These are phyloP conservation scores for Tilletia caries DNA, from an alignment of 1,284 basidiomycete species.

Conservation along the genomic window DNA sequence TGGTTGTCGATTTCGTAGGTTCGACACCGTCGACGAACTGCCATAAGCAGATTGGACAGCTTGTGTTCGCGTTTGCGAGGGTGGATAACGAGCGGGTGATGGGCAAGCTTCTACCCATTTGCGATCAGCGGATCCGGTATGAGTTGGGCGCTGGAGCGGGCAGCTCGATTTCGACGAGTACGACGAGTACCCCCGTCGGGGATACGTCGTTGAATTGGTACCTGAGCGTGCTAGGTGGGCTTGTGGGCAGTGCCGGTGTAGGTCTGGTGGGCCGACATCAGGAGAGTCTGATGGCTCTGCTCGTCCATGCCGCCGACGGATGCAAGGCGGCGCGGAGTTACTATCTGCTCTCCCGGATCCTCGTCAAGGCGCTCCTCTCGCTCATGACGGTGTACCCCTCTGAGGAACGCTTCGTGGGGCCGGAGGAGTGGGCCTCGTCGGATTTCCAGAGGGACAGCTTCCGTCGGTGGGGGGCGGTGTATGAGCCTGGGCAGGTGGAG, in stretches of 20 bases:
- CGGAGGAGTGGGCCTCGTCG: constrained; percentile 74
- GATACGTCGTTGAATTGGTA: constrained; percentile 95
- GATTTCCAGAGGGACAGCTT: constrained; percentile 73
- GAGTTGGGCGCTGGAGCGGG: constrained; percentile 89
- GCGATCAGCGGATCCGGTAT: constrained; percentile 71
- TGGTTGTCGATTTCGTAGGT: constrained; percentile 75
- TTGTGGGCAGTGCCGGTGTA: constrained; percentile 33
- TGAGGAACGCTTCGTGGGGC: constrained; percentile 79
- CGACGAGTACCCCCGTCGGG: constrained; percentile 75
- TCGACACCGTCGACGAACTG: constrained; percentile 73
- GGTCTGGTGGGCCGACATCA: constrained; percentile 60
- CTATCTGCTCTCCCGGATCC: constrained; percentile 72
- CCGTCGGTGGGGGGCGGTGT: constrained; percentile 77
- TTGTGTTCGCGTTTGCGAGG: constrained; percentile 80
- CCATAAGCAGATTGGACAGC: constrained; percentile 81
- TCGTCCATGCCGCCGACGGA: constrained; percentile 67
- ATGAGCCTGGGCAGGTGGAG: constrained; percentile 72
- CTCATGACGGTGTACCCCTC: constrained; percentile 74
- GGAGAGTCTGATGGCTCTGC: constrained; percentile 66
- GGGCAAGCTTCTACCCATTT: constrained; percentile 74
- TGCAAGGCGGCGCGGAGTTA: constrained; percentile 88
- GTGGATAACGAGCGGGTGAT: constrained; percentile 74
- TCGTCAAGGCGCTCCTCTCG: constrained; percentile 74
- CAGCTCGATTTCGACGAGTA: constrained; percentile 80
- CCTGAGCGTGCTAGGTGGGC: constrained; percentile 50